phyloP scores from a whole-genome alignment of 306 rosid species.

The Dryas drummondii region DNA sequence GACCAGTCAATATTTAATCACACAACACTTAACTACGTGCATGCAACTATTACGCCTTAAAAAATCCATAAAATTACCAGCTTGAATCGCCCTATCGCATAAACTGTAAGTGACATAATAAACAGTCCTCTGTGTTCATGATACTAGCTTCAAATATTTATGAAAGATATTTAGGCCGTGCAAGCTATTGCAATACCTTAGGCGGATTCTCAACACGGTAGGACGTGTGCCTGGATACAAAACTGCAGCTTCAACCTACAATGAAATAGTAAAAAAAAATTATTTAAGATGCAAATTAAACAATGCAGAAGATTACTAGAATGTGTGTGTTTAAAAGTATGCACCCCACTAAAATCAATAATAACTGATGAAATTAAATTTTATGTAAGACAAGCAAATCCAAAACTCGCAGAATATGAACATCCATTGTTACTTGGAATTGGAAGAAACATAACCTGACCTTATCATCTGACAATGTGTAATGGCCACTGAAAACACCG shows the following conservation, averaged over 20 bases:
- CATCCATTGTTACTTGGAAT: not conserved
- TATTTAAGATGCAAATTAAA: constrained; percentile 24
- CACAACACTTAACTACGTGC: not conserved
- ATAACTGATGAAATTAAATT: constrained; percentile 8
- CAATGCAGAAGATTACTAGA: not conserved
- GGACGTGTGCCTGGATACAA: constrained; percentile 86
- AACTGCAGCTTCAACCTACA: constrained; percentile 93
- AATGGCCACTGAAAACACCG: constrained; percentile 71
- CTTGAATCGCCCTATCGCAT: not conserved
- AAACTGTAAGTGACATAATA: not conserved
- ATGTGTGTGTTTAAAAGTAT: not conserved
- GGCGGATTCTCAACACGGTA: constrained; percentile 85
- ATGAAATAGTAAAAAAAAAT: constrained; percentile 27
- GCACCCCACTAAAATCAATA: not conserved
- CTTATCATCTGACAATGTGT: constrained; percentile 84
- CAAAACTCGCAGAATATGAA: not conserved
- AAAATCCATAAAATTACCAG: not conserved
- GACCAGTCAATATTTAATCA: not conserved
- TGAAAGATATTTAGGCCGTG: not conserved
- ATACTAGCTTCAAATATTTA: not conserved
- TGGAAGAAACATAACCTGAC: constrained; percentile 33
- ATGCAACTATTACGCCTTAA: not conserved
- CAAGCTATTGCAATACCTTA: constrained; percentile 53
- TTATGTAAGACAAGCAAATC: not conserved
- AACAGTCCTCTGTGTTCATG: not conserved